Percentiles rank a stretch among this genome's conserved stretches.
Evolutionary conservation across 140 eudicot species (phyloP).

Genomic region (Bidens hawaiensis): DNA sequence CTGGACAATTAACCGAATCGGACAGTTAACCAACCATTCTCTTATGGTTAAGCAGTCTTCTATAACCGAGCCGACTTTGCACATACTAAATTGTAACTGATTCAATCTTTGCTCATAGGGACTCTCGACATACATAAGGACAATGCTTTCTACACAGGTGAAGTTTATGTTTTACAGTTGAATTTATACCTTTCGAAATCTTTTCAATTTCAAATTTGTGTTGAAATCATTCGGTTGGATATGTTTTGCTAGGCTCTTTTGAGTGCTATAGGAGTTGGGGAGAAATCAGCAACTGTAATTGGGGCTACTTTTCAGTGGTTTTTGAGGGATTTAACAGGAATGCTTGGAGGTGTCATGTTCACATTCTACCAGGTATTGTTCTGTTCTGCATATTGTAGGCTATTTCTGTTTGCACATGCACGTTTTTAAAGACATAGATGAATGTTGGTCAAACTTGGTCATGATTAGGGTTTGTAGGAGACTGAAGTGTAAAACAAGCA

Average conservation of each 20-base stretch:
- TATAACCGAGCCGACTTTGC: too few species aligned
- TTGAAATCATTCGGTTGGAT: background rate
- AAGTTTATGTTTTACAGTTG: background rate
- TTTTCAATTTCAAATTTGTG: background rate
- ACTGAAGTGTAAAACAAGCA: background rate
- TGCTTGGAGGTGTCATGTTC: slow-evolving; percentile 95
- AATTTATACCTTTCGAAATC: background rate
- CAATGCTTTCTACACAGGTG: slow-evolving; percentile 97
- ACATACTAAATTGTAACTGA: too few species aligned
- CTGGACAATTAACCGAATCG: too few species aligned
- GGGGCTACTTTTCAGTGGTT: slow-evolving; percentile 99
- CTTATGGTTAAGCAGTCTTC: too few species aligned
- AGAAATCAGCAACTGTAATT: slow-evolving; percentile 87
- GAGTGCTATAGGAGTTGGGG: slow-evolving; percentile 99
- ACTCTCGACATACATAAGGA: slow-evolving; percentile 83
- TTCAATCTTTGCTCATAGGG: slow-evolving; percentile 43
- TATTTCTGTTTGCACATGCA: background rate
- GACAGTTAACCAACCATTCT: too few species aligned
- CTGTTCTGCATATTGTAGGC: background rate
- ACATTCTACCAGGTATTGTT: slow-evolving; percentile 83
- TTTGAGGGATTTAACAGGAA: slow-evolving; percentile 95
- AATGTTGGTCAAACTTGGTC: background rate
- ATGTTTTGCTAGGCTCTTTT: slow-evolving; percentile 81
- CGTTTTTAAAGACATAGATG: background rate
- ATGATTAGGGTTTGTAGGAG: background rate